Evolutionary conservation across 768 basidiomycete genomes (phyloP), one percentile per base, ranked within the genome.

Genomic region (Gloeopeniophorella convolvens): DNA sequence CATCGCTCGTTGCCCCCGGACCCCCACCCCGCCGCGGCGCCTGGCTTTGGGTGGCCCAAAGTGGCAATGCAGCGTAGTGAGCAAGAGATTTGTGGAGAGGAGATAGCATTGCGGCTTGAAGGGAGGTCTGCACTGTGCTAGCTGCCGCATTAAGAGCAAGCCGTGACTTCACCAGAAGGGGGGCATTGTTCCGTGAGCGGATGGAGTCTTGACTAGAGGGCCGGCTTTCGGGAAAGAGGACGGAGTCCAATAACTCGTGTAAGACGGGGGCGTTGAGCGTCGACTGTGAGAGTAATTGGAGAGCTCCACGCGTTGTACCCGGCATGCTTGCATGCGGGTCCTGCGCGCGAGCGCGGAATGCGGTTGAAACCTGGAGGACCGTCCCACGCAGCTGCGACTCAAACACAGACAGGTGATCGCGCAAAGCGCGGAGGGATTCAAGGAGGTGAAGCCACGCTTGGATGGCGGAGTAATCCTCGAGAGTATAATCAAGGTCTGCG

Each of bases 401-500:
- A 60, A 95, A 91, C 28, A 65, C 61, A 3, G 63, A 58, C 23
- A 93, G 67, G 20, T 84, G 81, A 33, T 89, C 87, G 31, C 74
- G 76, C 15, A 94, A 75, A 1, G 78, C 75, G 4, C 85, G 79
- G 23, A 84, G 85, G 28, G 88, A 80, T n/a, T 87, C 82, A 33
- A 97, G 77, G 32, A 94, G 74, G 62, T 91, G 89, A 12, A 97
- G 67, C 2, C 81, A 82, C 10, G 80, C 67, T 65, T 96, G 94
- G 50, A 97, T 91, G 24, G 80, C 74, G 2, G 80, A 76, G 90
- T 92, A 96, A 65, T 98, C 94, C 49, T 90, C 82, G 3, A 83
- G 70, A 2, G 87, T 83, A 61, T 96, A 97, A 67, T 98, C 67
- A 53, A 89, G 67, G 61, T 85, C 85, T 0, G 80, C 79, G 30